A percentile compares a stretch with the other conserved stretches of the same genome.
Evolutionary conservation across 495 filamentous ascomycete genomes (phyloP).

Genomic region (Cairneyella variabilis): DNA sequence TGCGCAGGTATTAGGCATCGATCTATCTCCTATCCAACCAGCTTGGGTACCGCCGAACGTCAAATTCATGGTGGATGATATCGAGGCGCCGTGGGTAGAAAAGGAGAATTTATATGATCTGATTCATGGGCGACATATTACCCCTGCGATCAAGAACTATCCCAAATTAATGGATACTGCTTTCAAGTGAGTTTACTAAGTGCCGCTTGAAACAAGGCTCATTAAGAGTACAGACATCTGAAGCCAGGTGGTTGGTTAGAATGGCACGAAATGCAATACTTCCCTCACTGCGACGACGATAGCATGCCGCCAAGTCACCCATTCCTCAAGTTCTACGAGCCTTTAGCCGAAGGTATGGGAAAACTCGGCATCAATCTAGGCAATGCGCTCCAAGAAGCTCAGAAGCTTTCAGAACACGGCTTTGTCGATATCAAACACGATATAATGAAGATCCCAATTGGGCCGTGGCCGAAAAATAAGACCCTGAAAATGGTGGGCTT

Average conservation of each 20-base stretch:
- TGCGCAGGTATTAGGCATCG: slow-evolving; percentile 58
- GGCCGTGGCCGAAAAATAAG: slow-evolving; percentile 60
- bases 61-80: slow-evolving; percentile 59
- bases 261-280: slow-evolving; percentile 33
- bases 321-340: slow-evolving; percentile 42
- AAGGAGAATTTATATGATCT: too few relatives aligned
- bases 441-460: slow-evolving; percentile 58
- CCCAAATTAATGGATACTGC: too few relatives aligned
- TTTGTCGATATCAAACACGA: slow-evolving; percentile 55
- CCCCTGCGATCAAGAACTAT: slow-evolving; percentile 54
- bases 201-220: too few relatives aligned
- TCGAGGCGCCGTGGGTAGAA: too few relatives aligned
- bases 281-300: slow-evolving; percentile 40
- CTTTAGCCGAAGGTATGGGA: slow-evolving; percentile 36
- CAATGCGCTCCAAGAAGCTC: slow-evolving; percentile 40
- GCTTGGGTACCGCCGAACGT: slow-evolving; percentile 56
- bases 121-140: slow-evolving; percentile 51
- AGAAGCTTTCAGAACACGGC: slow-evolving; percentile 45
- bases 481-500: slow-evolving; percentile 58
- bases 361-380: slow-evolving; percentile 46
- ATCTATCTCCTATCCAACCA: slow-evolving; percentile 63
- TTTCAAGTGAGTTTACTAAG: too few relatives aligned
- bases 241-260: slow-evolving; percentile 56
- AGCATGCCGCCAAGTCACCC: slow-evolving; percentile 45
- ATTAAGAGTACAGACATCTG: slow-evolving; percentile 46